Base-by-base conservation (phyloP, 148 eudicot species). In the Vaccinium macrocarpon region DNA sequence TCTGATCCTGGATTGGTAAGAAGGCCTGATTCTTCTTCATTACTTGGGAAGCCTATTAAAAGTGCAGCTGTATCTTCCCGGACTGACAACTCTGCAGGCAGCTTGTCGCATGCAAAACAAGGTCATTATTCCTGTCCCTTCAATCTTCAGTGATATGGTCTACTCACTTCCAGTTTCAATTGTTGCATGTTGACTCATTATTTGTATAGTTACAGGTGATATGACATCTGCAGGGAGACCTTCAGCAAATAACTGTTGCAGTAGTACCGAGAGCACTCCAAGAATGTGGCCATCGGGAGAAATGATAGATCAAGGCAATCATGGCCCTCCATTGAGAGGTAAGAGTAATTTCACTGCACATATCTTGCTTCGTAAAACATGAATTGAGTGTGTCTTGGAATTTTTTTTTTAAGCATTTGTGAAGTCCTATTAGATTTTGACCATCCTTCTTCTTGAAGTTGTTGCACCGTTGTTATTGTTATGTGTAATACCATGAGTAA, bases 191-290 rank as follows among this genome's bases (percentile, higher is more conserved):
- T 32, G 3, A 25, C 4, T 52, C 2, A 52, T 52, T 52, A 52
- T 10, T 80, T 56, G 87, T 55, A 15, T 82, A 46, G 27, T 76
- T 49, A 78, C 88, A 96, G 95, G 90, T 77, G 93, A 91, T 82
- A 35, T 79, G 75, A 87, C 84, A 85, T 84, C 91, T 86, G 83
- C 87, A 35, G 91, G 81, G 79, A 89, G 78, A 38, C 81, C 80
- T 25, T 27, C 81, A 81, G 88, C 89, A 35, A 90, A 90, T 85
- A 91, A 93, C 81, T 89, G 88, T 83, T 92, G 92, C 82, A 91
- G 93, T 86, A 91, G 96, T 78, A 85, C 89, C 62, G 97, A 92
- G 84, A 93, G 93, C 88, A 92, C 92, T 73, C 91, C 94, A 35
- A 89, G 90, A 89, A 84, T 91, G 76, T 83, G 90, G 66, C 89